phyloP scores from a whole-genome alignment of 345 rosid species.

The Citrus unshiu region DNA sequence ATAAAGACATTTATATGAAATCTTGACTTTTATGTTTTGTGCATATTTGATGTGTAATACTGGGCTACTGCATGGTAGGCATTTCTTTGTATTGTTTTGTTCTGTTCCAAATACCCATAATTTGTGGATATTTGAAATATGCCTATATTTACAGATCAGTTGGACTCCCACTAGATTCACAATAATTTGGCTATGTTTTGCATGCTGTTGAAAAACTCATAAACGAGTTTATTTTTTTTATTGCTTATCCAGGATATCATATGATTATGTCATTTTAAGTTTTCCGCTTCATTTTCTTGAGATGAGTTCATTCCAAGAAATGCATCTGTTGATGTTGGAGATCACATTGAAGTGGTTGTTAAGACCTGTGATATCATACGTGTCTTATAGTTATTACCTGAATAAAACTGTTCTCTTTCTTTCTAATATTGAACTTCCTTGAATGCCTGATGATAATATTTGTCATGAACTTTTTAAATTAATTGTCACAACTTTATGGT shows the following conservation, averaged over 20 bases:
- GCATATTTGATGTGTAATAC: background rate
- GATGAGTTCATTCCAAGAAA: background rate
- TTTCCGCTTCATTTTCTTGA: background rate
- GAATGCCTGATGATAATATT: background rate
- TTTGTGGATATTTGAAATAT: no score
- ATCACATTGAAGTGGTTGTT: background rate
- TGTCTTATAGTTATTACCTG: background rate
- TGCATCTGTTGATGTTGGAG: background rate
- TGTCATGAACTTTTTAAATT: background rate
- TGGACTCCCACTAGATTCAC: no score
- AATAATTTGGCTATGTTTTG: no score
- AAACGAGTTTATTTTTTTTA: background rate
- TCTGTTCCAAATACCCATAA: background rate
- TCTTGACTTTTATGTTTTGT: background rate
- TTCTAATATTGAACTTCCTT: background rate
- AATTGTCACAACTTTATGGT: background rate
- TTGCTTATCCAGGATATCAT: background rate
- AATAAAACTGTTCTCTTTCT: background rate
- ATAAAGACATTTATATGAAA: background rate
- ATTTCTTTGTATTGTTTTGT: background rate
- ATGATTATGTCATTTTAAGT: background rate
- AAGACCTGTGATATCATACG: background rate
- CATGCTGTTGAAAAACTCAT: background rate
- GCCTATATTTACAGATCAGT: no score
- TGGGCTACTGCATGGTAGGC: no score